Percentiles rank a stretch among this genome's conserved stretches.
Evolutionary conservation across 768 basidiomycete species (phyloP).

Genomic region (Cystobasidium tubakii): DNA sequence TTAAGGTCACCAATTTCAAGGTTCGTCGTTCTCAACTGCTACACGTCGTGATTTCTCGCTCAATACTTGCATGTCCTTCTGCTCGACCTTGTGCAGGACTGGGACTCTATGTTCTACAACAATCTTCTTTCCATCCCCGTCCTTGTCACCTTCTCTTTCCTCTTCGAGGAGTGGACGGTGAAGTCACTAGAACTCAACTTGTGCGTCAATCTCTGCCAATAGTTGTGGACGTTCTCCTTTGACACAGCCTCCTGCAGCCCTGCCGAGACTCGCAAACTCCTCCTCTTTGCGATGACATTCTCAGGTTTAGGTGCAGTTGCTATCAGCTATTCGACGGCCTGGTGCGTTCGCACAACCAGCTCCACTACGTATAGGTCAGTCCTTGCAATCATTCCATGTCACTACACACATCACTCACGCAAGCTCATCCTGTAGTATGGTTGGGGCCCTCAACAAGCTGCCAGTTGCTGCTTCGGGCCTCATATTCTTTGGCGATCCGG

Average conservation of each 20-base stretch:
- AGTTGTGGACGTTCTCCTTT: background rate
- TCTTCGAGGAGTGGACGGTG: constrained; percentile 81
- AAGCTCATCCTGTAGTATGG: constrained; percentile 61
- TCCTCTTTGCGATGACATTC: constrained; percentile 83
- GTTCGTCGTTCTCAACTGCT: constrained; percentile 13
- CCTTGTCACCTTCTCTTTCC: constrained; percentile 69
- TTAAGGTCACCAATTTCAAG: constrained; percentile 88
- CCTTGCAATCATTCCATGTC: background rate
- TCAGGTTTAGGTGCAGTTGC: constrained; percentile 97
- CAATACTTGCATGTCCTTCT: background rate
- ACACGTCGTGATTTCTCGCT: background rate
- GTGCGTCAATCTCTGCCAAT: constrained; percentile 55
- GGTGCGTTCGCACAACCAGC: constrained; percentile 92
- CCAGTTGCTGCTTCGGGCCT: constrained; percentile 98
- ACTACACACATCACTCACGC: too few relatives aligned
- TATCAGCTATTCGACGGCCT: constrained; percentile 96
- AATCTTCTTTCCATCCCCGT: constrained; percentile 92
- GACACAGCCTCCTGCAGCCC: constrained; percentile 58
- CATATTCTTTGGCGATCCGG: constrained; percentile 88
- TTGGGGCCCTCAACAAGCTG: constrained; percentile 92
- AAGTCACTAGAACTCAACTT: constrained; percentile 76
- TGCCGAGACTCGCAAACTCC: constrained; percentile 64
- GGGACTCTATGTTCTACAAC: constrained; percentile 99
- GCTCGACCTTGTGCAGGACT: constrained; percentile 55
- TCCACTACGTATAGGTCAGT: constrained; percentile 94